Evolutionary conservation across 129 eudicot genomes (phyloP), one percentile per base, ranked within the genome.

Genomic region (Flaveria bidentis): DNA sequence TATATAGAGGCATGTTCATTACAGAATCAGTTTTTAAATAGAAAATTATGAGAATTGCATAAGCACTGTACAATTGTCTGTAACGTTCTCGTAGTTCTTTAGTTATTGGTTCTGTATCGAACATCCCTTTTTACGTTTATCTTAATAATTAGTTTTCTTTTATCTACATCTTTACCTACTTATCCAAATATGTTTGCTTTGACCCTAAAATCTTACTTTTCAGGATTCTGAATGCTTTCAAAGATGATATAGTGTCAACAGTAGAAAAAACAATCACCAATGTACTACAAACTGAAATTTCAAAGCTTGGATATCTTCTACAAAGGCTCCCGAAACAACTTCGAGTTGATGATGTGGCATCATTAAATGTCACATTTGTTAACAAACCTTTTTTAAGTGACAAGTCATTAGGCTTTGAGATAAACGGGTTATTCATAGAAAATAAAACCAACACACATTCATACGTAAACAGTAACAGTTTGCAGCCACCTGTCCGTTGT

Each of bases 161-260:
- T 28, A 30, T 18, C 13, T 33, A 15, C 46, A 73, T 5, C 0
- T 69, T 22, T 39, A 23, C 25, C 49, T 69, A 50, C 23, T 26
- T 45, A 23, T 22, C 36, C 65, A 58, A 22, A 58, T 58, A 26
- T 23, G 15, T 33, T 58, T 58, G 25, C 15, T 63, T 53, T 52
- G 12, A 61, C 87, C 18, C 17, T 61, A 28, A 63, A 39, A 2
- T 28, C 68, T 63, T 6, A 51, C 10, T 73, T 82, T 77, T 71
- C 71, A 88, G 94, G 86, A 58, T 89, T 17, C 69, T 89, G 52
- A 84, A 89, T 89, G 87, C 84, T 66, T 89, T 80, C 52, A 80
- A 66, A 80, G 82, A 61, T 1, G 81, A 84, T 80, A 86, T 89
- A 66, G 81, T 63, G 23, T 79, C 87, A 62, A 84, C 87, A 12